These are phyloP conservation scores for Cymbopogon flexuosus DNA, from an alignment of 202 grass and related monocot genomes.

Conservation along the genomic window DNA sequence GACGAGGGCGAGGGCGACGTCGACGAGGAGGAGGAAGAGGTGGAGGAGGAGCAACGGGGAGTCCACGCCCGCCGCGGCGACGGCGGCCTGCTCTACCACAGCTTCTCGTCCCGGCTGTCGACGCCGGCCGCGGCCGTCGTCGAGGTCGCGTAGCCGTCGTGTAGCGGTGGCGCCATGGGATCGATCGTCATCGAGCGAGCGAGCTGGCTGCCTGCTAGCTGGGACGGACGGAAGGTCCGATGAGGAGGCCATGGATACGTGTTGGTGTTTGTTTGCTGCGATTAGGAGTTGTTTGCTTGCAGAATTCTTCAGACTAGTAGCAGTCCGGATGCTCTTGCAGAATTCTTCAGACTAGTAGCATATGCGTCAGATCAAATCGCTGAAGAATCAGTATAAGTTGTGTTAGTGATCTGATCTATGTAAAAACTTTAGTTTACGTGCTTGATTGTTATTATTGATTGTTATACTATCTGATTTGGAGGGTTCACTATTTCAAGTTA, in stretches of 20 bases:
- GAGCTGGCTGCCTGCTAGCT: neutral
- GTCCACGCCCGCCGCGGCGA: constrained; percentile 2
- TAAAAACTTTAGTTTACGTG: neutral
- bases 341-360: neutral
- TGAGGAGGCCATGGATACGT: neutral
- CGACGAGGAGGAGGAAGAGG: neutral
- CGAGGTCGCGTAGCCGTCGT: neutral
- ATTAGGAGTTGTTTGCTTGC: neutral
- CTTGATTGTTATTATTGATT: neutral
- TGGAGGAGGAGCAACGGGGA: neutral
- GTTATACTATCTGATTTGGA: neutral
- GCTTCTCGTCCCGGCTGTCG: constrained; percentile 59
- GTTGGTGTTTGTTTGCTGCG: neutral
- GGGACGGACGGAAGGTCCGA: neutral
- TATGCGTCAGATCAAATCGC: neutral
- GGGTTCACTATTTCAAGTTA: no score
- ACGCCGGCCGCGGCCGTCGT: neutral
- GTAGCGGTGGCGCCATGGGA: no score
- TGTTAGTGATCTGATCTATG: neutral
- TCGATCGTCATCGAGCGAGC: neutral
- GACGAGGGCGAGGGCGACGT: constrained; percentile 45
- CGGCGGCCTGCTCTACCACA: constrained; percentile 38
- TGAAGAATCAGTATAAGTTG: neutral
- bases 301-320: neutral
- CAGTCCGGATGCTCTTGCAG: neutral